Base-by-base conservation (phyloP, 2,329 filamentous ascomycete species). In the Microdochium bolleyi region DNA sequence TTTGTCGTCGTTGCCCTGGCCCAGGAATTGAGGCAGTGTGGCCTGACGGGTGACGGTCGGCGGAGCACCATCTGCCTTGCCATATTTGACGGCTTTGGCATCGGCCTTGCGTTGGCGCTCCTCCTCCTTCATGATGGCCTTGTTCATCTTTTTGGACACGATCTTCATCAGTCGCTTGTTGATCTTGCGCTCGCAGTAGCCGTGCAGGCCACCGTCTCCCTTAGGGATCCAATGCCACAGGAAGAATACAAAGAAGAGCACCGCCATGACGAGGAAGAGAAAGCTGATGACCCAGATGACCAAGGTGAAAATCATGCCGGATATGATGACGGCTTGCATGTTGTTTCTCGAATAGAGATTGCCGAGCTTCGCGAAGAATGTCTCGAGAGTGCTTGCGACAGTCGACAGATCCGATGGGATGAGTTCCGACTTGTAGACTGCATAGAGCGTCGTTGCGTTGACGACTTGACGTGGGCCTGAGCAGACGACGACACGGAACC, bases 181-280 rank as follows among this genome's bases (percentile, higher is more conserved):
- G 66, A 96, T 86, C 73, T 97, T 97, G 48, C 91, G 86, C 56
- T 89, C 87, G 67, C 94, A 97, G 72, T 95, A 99, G 24, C 85
- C 84, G 4, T 83, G 83, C 27, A 99, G 77, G 8, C 88, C 85
- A 5, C 90, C 89, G 63, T 96, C 91, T 11, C 83, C 76, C 34
- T 80, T 80, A 1, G 92, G 91, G 56, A 99, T 92, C 70, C 92
- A 94, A 69, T 94, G 88, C 81, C 88, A 96, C 5, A 99, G 78
- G 68, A 96, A 99, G 62, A 89, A 82, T 37, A 96, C 69, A 70
- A 95, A 97, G 55, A 95, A 84, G 1, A 95, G 62, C 22, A 84
- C 73, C 0, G 89, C 90, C 10, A 88, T 64, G n/a, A 92, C 72
- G 50, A 97, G 76, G 46, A 81, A 84, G 2, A 97, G 65, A 5